Conservation (phyloP, 345 rosid species). For the Laguncularia racemosa region DNA sequence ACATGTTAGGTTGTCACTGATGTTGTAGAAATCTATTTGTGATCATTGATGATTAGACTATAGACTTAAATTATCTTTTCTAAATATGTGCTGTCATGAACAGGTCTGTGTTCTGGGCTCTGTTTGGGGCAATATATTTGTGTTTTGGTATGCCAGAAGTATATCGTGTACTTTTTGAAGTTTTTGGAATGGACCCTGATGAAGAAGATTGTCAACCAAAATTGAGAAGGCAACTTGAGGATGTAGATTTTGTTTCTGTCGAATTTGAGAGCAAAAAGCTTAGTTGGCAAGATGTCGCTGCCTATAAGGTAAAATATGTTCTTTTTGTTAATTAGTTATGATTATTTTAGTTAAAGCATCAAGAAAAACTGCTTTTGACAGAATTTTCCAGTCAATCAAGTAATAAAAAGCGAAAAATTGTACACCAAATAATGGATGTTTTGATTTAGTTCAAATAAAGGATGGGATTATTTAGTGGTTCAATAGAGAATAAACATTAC, state of each 20-base stretch:
- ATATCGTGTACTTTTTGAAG: constrained; percentile 87
- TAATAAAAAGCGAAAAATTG: too few relatives aligned
- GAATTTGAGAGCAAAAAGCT: constrained; percentile 83
- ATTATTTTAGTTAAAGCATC: background rate
- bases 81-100: background rate
- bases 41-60: too few relatives aligned
- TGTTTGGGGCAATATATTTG: constrained; percentile 89
- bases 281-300: constrained; percentile 87
- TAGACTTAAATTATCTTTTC: too few relatives aligned
- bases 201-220: constrained; percentile 90
- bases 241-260: constrained; percentile 87
- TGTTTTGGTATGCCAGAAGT: constrained; percentile 98
- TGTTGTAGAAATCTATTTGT: too few relatives aligned
- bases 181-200: constrained; percentile 96
- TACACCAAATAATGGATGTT: too few relatives aligned
- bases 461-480: too few relatives aligned
- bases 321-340: background rate
- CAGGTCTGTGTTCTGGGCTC: constrained; percentile 92
- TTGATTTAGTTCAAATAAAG: too few relatives aligned
- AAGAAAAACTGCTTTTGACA: too few relatives aligned
- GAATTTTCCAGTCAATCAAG: too few relatives aligned
- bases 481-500: too few relatives aligned
- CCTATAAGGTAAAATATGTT: constrained; percentile 49
- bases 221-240: constrained; percentile 88
- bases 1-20: too few relatives aligned